These are phyloP conservation scores for Xylaria palmicola DNA, from an alignment of 495 filamentous ascomycete species.

Conservation along the genomic window DNA sequence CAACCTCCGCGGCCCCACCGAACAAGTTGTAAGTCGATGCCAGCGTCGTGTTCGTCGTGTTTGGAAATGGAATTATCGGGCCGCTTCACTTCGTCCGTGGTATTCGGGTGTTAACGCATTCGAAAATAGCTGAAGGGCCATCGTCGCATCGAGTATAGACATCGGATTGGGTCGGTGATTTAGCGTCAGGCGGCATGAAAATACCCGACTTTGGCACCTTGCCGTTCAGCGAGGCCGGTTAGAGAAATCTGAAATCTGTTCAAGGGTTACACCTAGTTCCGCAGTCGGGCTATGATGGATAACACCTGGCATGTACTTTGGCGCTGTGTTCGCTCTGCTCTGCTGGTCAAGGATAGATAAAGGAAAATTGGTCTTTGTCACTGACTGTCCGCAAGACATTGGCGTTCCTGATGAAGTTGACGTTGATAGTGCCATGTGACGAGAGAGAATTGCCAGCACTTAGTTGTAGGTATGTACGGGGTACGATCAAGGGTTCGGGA, in stretches of 20 bases:
- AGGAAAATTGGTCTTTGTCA: constrained; percentile 10
- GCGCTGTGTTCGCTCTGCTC: constrained; percentile 12
- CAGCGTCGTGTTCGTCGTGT: constrained; percentile 21
- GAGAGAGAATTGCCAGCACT: not conserved
- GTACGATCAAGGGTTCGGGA: not conserved
- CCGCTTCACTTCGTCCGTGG: constrained; percentile 20
- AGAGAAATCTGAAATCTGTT: not conserved
- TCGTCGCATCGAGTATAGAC: constrained; percentile 19
- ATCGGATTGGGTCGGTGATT: constrained; percentile 7
- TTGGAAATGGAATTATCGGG: constrained; percentile 28
- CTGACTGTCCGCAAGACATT: constrained; percentile 3
- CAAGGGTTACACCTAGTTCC: not conserved
- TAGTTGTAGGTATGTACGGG: not conserved
- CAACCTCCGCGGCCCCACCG: constrained; percentile 56
- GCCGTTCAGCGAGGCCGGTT: constrained; percentile 7
- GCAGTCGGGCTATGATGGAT: constrained; percentile 5
- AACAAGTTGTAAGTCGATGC: constrained; percentile 67
- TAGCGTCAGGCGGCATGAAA: constrained; percentile 13
- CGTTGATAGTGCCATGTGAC: not conserved
- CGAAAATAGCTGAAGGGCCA: constrained; percentile 21
- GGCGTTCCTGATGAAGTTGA: not conserved
- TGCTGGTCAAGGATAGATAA: constrained; percentile 18
- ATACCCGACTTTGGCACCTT: constrained; percentile 16
- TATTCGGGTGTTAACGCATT: constrained; percentile 20
- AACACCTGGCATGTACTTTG: constrained; percentile 6